Evolutionary conservation across 2,329 filamentous ascomycete genomes (phyloP), one percentile per base, ranked within the genome.

Genomic region (Xylariaceae sp.): DNA sequence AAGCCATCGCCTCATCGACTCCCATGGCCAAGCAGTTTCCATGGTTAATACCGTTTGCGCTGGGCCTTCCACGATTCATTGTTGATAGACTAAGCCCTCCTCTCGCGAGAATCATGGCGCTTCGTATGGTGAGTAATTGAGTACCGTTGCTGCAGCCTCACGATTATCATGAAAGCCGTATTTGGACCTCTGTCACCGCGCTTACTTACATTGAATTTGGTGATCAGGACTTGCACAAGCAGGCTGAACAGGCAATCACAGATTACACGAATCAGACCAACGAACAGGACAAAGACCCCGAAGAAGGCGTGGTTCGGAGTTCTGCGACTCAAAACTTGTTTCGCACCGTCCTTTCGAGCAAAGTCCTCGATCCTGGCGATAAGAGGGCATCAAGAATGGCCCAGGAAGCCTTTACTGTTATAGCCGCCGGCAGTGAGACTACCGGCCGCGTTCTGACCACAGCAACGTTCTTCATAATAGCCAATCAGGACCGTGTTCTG

Each of bases 351-450:
- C 40, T 61, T 56, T 19, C 54, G 51, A 3, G 21, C 36, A 6
- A 59, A 10, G 16, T 19, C 6, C 53, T 51, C 48, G 42, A 56
- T 10, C 52, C 32, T 34, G 7, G 6, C 13, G 32, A 34, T 15
- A 34, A 34, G 32, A 34, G 32, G 13, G 32, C 32, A 3, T 3
- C 9, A 15, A 5, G 59, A 15, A 61, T 61, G 34, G 57, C 54
- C 1, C 54, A 61, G 15, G 59, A 61, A 26, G 59, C 49, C 7
- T 52, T 61, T 18, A 57, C 57, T 6, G 16, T 57, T 2, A 39
- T 61, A 40, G 56, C 56, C 18, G 59, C 59, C 5, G 59, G 59
- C 1, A 36, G 49, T 4, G 59, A 61, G 32, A 61, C 59, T 0
- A 50, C 52, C 10, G 30, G 54, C 1, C 51, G 51, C n/a, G 26